Evolutionary conservation across 2,329 filamentous ascomycete genomes (phyloP), one percentile per base, ranked within the genome.

Genomic region (Aureobasidium uvarum): DNA sequence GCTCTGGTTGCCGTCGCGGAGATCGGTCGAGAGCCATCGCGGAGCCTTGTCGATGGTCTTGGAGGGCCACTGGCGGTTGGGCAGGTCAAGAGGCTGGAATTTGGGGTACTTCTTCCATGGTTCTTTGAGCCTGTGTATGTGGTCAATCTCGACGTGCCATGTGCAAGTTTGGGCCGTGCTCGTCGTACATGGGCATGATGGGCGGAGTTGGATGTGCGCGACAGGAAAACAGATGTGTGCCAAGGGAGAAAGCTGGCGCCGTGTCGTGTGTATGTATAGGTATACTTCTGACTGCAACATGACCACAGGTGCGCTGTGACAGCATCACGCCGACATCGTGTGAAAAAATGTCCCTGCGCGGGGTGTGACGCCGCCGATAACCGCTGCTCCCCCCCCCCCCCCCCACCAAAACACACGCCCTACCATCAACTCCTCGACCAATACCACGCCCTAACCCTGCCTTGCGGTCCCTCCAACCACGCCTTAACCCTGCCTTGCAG

Each of bases 1-100:
- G 77, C 89, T 93, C 81, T 98, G 94, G 82, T 97, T 97, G 66
- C 93, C 94, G 82, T 98, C 94, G 73, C 94, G 84, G 72, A 96
- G 80, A 76, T 95, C 90, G 46, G 92, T 96, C 51, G 90, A 89
- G 74, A 97, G 86, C 93, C 93, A 98, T 73, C 94, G 85, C 41
- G 92, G 93, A 58, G 93, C 85, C 80, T 93, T 95, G 73, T 91
- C 86, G 72, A 97, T 85, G 46, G 85, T 86, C 80, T 90, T 93
- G 75, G 84, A 85, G 13, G 92, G 92, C 92, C 92, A 96, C 89
- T 90, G 86, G 43, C 89, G 84, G 76, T 91, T 81, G 33, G 87
- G 85, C 46, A 92, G 80, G 73, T 89, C 78, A 64, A 90, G 73
- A 67, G 87, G 86, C 71, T 83, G 81, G 76, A 92, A 92, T 62